Percentiles rank a stretch among this genome's conserved stretches.
phyloP scores from a whole-genome alignment of 495 filamentous ascomycete genomes.

The Daldinia grandis region DNA sequence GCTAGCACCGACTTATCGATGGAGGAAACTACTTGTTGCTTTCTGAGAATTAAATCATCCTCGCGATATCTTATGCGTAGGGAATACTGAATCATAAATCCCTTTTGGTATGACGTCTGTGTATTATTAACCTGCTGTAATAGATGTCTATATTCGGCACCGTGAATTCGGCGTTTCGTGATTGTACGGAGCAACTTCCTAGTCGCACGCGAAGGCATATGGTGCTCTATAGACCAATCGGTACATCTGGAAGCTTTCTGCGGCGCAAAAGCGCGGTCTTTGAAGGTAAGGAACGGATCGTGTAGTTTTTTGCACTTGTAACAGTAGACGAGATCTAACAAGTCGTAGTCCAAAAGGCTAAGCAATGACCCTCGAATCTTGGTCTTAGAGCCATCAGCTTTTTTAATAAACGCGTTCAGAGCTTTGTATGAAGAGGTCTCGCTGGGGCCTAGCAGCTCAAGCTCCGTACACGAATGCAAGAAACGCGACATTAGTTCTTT shows the following conservation, averaged over 20 bases:
- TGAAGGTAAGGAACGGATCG: conserved; percentile 30
- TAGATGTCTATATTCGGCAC: conserved; percentile 29
- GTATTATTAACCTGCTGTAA: conserved; percentile 38
- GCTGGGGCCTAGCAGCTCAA: neutral
- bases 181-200: conserved; percentile 35
- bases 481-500: conserved; percentile 37
- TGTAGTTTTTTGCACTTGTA: conserved; percentile 38
- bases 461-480: conserved; percentile 11
- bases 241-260: conserved; percentile 20
- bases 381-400: conserved; percentile 9
- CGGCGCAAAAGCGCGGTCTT: conserved; percentile 25
- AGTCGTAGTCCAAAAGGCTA: conserved; percentile 32
- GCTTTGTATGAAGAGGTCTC: conserved; percentile 12
- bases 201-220: conserved; percentile 38
- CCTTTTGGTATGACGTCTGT: conserved; percentile 23
- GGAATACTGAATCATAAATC: conserved; percentile 26
- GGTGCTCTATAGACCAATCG: conserved; percentile 36
- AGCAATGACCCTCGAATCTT: conserved; percentile 30
- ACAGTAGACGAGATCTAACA: conserved; percentile 34
- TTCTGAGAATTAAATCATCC: conserved; percentile 20
- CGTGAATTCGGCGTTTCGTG: conserved; percentile 36
- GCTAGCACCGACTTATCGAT: conserved; percentile 29
- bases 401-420: conserved; percentile 22
- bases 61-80: conserved; percentile 29
- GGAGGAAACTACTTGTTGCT: conserved; percentile 32